phyloP scores from a whole-genome alignment of 345 rosid genomes.

The Gossypium ekmanianum region DNA sequence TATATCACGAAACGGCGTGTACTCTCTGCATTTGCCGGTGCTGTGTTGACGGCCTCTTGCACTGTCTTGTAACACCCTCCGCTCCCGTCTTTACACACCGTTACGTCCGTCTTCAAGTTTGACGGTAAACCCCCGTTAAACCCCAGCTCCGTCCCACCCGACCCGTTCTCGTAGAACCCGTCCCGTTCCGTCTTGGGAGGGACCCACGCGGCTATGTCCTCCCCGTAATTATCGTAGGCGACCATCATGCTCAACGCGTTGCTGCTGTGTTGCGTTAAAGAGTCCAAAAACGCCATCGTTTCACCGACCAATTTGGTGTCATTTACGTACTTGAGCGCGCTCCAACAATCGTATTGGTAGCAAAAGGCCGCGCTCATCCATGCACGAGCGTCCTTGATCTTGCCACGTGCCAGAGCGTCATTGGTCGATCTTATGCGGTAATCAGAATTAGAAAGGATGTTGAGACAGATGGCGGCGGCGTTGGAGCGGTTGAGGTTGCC shows the following conservation, averaged over 20 bases:
- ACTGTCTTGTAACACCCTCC: slow-evolving; percentile 49
- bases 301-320: slow-evolving; percentile 41
- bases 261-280: slow-evolving; percentile 44
- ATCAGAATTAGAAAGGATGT: slow-evolving; percentile 50
- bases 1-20: slow-evolving; percentile 49
- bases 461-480: slow-evolving; percentile 56
- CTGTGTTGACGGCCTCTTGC: slow-evolving; percentile 77
- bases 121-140: slow-evolving; percentile 41
- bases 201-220: slow-evolving; percentile 42
- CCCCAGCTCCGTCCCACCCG: slow-evolving; percentile 21
- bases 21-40: slow-evolving; percentile 44
- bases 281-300: slow-evolving; percentile 62
- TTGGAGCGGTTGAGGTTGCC: slow-evolving; percentile 55
- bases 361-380: slow-evolving; percentile 75
- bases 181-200: slow-evolving; percentile 71
- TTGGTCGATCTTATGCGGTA: slow-evolving; percentile 38
- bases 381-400: slow-evolving; percentile 64
- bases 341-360: slow-evolving; percentile 77
- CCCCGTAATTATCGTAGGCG: slow-evolving; percentile 56
- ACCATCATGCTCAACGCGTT: slow-evolving; percentile 72
- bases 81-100: slow-evolving; percentile 58
- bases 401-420: slow-evolving; percentile 43
- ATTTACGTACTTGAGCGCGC: slow-evolving; percentile 65
- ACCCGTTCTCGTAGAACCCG: slow-evolving; percentile 59
- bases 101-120: slow-evolving; percentile 44